phyloP scores from a whole-genome alignment of 352 stramenopile genomes.

The Globisporangium viniferum region DNA sequence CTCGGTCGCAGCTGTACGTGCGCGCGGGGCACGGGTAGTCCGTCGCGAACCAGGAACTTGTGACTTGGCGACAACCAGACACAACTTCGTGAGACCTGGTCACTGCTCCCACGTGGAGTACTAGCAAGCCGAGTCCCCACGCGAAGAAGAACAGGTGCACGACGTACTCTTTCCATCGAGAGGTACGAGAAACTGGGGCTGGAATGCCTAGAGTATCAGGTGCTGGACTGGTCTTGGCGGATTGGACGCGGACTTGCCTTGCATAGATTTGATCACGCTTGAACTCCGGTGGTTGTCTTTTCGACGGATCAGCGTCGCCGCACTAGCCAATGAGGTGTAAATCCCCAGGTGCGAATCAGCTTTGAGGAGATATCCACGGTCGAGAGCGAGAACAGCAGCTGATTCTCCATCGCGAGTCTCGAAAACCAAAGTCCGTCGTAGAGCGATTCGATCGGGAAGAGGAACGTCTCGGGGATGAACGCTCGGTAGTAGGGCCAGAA shows the following conservation, averaged over 20 bases:
- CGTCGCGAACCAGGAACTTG: constrained; percentile 5
- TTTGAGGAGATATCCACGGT: constrained; percentile 18
- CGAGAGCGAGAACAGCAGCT: constrained; percentile 20
- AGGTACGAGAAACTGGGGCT: background rate
- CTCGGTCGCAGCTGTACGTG: constrained; percentile 10
- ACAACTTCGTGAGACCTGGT: background rate
- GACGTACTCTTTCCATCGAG: constrained; percentile 2
- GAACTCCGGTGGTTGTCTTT: background rate
- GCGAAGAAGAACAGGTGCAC: constrained; percentile 8
- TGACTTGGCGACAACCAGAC: background rate
- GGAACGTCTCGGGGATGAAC: constrained; percentile 14
- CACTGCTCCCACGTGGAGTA: constrained; percentile 11
- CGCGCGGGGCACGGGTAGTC: constrained; percentile 12
- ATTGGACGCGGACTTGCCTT: background rate
- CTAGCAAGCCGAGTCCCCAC: constrained; percentile 2
- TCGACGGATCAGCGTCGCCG: background rate
- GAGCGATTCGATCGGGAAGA: constrained; percentile 17
- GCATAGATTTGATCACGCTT: background rate
- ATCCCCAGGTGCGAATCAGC: constrained; percentile 26
- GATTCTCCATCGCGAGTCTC: constrained; percentile 23
- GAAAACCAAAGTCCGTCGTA: constrained; percentile 27
- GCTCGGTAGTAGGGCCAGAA: constrained; percentile 22
- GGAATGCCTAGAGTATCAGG: background rate
- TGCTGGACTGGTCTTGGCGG: background rate
- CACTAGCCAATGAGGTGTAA: constrained; percentile 16